These are phyloP conservation scores for Fusarium devonianum DNA, from an alignment of 2,329 filamentous ascomycete genomes.

Conservation along the genomic window DNA sequence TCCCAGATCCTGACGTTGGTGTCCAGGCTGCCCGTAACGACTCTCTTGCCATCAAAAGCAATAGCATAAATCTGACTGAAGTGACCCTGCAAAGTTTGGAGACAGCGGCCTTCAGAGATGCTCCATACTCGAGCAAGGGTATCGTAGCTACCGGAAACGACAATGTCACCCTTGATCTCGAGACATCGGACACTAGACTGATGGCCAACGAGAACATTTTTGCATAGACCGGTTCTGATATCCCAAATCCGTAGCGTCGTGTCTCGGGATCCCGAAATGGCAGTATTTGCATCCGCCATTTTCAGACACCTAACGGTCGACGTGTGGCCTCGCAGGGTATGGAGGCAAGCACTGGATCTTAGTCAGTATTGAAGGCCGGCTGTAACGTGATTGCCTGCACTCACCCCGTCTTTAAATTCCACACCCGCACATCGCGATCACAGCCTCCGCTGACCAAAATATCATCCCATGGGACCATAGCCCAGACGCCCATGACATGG, in stretches of 20 bases:
- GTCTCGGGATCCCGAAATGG: slow-evolving; percentile 95
- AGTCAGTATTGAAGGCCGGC: slow-evolving; percentile 31
- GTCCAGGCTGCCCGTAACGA: slow-evolving; percentile 94
- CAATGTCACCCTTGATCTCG: slow-evolving; percentile 93
- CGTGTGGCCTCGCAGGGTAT: slow-evolving; percentile 91
- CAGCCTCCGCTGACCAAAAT: slow-evolving; percentile 94
- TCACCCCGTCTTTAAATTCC: slow-evolving; percentile 93
- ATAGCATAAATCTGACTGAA: slow-evolving; percentile 99
- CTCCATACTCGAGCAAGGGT: slow-evolving; percentile 98
- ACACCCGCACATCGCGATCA: slow-evolving; percentile 94
- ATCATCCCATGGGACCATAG: slow-evolving; percentile 98
- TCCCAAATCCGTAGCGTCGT: slow-evolving; percentile 97
- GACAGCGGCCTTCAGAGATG: slow-evolving; percentile 91
- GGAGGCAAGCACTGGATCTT: slow-evolving; percentile 68
- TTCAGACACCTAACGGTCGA: slow-evolving; percentile 97
- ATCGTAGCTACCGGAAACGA: slow-evolving; percentile 98
- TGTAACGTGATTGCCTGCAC: slow-evolving; percentile 37
- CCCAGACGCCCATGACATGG: slow-evolving; percentile 99
- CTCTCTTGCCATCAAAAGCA: slow-evolving; percentile 91
- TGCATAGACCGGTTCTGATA: slow-evolving; percentile 84
- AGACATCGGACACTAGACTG: slow-evolving; percentile 95
- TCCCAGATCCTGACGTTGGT: slow-evolving; percentile 98
- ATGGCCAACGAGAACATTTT: slow-evolving; percentile 91
- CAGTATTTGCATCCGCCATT: slow-evolving; percentile 93
- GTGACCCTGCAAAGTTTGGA: slow-evolving; percentile 89